A percentile compares a stretch with the other conserved stretches of the same genome.
Conservation (phyloP, 2,329 filamentous ascomycete species). For the Pseudogymnoascus verrucosus region DNA sequence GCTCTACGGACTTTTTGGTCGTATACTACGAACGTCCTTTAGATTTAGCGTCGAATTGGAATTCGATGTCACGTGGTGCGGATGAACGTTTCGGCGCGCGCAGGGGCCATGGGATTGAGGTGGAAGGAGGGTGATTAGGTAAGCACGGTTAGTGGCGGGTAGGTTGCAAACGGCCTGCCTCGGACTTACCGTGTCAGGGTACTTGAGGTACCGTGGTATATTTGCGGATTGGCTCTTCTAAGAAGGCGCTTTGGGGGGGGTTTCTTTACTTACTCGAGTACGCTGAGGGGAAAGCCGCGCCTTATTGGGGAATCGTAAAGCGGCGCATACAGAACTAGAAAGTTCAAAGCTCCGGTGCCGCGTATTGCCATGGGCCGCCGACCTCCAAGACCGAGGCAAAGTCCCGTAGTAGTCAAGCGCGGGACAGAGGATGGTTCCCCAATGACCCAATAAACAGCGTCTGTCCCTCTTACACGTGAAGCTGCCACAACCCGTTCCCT, state of each 20-base stretch:
- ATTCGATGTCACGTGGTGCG: background rate
- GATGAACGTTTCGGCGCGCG: background rate
- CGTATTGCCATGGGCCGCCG: background rate
- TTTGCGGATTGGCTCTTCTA: background rate
- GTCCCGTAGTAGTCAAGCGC: conserved; percentile 2
- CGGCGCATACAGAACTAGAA: background rate
- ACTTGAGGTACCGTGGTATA: background rate
- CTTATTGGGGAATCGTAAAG: background rate
- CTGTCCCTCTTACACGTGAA: conserved; percentile 2
- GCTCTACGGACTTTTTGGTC: conserved; percentile 8
- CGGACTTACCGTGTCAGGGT: background rate
- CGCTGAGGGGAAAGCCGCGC: background rate
- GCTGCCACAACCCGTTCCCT: background rate
- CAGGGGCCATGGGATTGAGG: too few relatives aligned
- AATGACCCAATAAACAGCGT: conserved; percentile 1
- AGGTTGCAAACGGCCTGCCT: background rate
- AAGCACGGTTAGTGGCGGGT: background rate
- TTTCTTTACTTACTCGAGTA: background rate
- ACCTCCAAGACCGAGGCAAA: background rate
- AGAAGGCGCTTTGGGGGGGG: background rate
- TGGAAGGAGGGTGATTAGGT: too few relatives aligned
- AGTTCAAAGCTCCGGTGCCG: background rate
- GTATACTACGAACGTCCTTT: background rate
- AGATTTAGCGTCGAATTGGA: background rate
- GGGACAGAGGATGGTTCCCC: background rate